Evolutionary conservation across 202 grass and related monocot species (phyloP), one percentile per base, ranked within the genome.

Genomic region (Digitaria exilis): DNA sequence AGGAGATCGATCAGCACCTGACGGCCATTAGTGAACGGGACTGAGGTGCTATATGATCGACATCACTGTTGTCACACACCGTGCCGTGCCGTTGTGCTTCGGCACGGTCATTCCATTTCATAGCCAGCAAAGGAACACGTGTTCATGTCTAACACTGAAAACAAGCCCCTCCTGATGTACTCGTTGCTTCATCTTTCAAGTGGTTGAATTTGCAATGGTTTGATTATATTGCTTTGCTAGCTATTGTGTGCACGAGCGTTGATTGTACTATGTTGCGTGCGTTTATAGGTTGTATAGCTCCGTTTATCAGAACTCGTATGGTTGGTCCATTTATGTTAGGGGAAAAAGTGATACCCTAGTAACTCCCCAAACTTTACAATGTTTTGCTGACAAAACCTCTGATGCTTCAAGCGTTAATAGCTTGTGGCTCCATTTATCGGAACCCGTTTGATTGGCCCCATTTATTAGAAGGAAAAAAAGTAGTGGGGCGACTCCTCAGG

Each of bases 1-100:
- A 99, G 77, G 96, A 99, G 82, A 96, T 99, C 30, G 96, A 99
- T 76, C 93, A 94, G 84, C 96, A 99, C 85, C 88, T 99, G 52
- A 99, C 96, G 50, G 93, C 93, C 77, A 99, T 99, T 73, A 99
- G 96, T 44, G 96, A 99, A 79, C 91, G 93, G 5, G 96, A 99
- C 78, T 99, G 78, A 92, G 82, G 30, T 4, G 8, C 24, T 13
- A 65, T 71, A 37, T 62, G 3, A 35, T 70, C 0, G 0, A 41
- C 17, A 31, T 80, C 12, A 44, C 19, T 29, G 30, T 39, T 39
- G 49, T 28, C 30, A 48, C 59, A 60, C 59, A 13, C 31, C 54
- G 51, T 0, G 46, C 69, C 18, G 52, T 1, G 46, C 61, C 34
- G 46, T 74, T 86, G 52, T 89, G 70, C 71, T 69, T 76, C 7